Conservation (phyloP, 2,329 filamentous ascomycete species). For the Mycosphaerelloides madeirae region DNA sequence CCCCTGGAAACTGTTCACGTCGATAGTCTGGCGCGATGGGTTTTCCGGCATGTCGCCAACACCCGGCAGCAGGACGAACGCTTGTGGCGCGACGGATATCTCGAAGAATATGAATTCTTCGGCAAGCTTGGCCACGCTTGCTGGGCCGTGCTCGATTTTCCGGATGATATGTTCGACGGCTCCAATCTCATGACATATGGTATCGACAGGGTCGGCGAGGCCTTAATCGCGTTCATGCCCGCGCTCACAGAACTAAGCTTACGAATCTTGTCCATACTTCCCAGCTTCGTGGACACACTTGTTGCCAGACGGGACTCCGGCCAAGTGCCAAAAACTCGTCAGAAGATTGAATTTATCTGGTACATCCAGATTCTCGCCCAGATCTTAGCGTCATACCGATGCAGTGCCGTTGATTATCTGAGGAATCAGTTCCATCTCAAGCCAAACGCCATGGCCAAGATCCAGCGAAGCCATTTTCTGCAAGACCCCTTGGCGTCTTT, state of each 20-base stretch:
- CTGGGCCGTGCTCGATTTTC: neutral
- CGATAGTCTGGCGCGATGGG: constrained; percentile 12
- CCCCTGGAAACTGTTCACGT: constrained; percentile 3
- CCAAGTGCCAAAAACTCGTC: constrained; percentile 14
- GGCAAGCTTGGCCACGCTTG: constrained; percentile 1
- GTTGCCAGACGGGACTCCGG: constrained; percentile 24
- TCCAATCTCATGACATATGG: neutral
- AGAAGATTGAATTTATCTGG: constrained; percentile 14
- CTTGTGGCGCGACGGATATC: constrained; percentile 11
- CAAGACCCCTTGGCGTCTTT: neutral
- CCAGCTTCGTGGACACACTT: constrained; percentile 14
- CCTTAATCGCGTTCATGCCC: constrained; percentile 10
- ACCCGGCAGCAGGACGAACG: constrained; percentile 20
- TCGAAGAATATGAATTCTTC: constrained; percentile 21
- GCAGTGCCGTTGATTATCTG: constrained; percentile 4
- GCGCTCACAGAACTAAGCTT: constrained; percentile 14
- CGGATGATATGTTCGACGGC: constrained; percentile 4
- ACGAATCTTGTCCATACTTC: constrained; percentile 18
- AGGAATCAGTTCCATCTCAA: constrained; percentile 3
- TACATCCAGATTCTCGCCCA: constrained; percentile 18
- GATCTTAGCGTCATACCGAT: constrained; percentile 4
- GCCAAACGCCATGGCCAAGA: neutral
- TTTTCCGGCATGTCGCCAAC: constrained; percentile 14
- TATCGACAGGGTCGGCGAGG: neutral
- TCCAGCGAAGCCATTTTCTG: neutral